Base-by-base conservation (phyloP, 2,329 filamentous ascomycete genomes). In the Aotearoamyces nothofagi region DNA sequence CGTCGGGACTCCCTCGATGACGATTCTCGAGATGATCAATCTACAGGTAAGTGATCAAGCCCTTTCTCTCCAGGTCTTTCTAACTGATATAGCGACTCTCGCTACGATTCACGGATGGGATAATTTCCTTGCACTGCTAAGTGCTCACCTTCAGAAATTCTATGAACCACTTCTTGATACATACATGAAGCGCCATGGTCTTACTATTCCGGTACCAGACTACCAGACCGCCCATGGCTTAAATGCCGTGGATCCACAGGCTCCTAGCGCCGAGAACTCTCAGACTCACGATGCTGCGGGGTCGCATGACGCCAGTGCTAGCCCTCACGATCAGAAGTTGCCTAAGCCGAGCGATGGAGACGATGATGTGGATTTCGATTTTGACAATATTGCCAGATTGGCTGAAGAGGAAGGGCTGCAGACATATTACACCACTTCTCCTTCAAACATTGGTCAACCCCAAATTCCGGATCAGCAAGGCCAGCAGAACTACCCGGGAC, bases 21-120 rank as follows among this genome's bases (percentile, higher is more conserved):
- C 20, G 63, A 69, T 22, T 53, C 63, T n/a, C 56, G 61, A 32
- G 59, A 63, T 34, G 52, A 56, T 23, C 44, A 46, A 23, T 41
- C 45, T 9, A 48, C 47, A 19, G 38, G 47, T 51, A 37, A 38
- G 63, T 62, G 12, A 17, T 9, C n/a, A 11, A 20, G 19, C n/a
- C n/a, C n/a, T 20, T 20, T n/a, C 8, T n/a, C 19, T 8, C 19
- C 19, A 20, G 8, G n/a, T n/a, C 19, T n/a, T n/a, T 8, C 19
- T 20, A 20, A 20, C 19, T 29, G 7, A 8, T 22, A 8, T 17
- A 49, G 46, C 44, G 25, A 53, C 57, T 13, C 45, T 77, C 19
- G 63, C 64, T 0, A 61, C 68, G 37, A 70, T 65, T 40, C 75
- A 74, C 39, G 59, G 62, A 16, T 78, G 72, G 72, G 63, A 66